Evolutionary conservation across 805 yeast species (phyloP).

Genomic region (Spathaspora girioi): DNA sequence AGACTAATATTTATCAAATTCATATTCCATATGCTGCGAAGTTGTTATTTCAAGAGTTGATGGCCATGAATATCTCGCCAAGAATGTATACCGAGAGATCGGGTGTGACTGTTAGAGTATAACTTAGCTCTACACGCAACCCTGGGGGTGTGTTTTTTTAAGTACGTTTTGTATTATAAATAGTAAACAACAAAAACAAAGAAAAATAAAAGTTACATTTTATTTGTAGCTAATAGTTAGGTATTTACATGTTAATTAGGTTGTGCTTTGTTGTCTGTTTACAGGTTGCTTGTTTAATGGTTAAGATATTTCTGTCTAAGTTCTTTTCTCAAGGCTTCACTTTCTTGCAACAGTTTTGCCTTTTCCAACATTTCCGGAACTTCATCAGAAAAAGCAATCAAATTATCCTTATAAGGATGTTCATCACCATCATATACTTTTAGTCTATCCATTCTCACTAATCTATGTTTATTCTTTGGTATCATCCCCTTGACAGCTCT

Average conservation of each 20-base stretch:
- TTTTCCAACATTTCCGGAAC: conserved; percentile 48
- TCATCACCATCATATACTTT: conserved; percentile 86
- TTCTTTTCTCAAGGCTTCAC: conserved; percentile 27
- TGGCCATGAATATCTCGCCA: conserved; percentile 99
- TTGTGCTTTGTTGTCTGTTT: too few relatives aligned
- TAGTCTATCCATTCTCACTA: conserved; percentile 74
- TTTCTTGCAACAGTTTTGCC: conserved; percentile 33
- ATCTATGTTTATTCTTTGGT: conserved; percentile 84
- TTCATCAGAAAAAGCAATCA: conserved; percentile 83
- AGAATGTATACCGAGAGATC: conserved; percentile 93
- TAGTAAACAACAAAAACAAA: not conserved
- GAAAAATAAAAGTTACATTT: not conserved
- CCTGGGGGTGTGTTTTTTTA: not conserved
- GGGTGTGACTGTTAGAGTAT: conserved; percentile 45
- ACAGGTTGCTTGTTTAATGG: not conserved
- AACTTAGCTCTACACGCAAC: too few relatives aligned
- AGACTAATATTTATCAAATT: conserved; percentile 95
- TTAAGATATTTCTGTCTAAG: conserved; percentile 33
- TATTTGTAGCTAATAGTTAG: not conserved
- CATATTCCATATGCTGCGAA: conserved; percentile 99
- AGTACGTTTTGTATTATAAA: conserved; percentile 1
- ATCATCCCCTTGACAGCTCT: conserved; percentile 95
- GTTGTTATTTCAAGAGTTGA: conserved; percentile 94
- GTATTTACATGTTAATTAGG: conserved; percentile 3
- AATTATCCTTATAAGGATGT: conserved; percentile 80